Conservation (phyloP, 768 basidiomycete species). For the Chalciporus sphaerocephalus region DNA sequence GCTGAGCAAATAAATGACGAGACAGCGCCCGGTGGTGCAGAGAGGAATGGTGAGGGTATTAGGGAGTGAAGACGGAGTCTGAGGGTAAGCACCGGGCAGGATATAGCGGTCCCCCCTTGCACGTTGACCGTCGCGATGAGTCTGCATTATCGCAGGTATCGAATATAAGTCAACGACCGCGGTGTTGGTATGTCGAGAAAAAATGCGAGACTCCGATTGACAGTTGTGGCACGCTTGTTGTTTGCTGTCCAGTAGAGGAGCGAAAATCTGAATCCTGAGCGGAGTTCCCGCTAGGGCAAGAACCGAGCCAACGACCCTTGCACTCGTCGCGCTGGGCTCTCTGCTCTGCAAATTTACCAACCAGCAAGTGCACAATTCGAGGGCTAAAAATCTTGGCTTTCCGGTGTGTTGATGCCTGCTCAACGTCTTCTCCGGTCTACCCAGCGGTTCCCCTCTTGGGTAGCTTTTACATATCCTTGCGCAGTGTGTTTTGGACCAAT, state of each 20-base stretch:
- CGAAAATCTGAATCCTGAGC: constrained; percentile 15
- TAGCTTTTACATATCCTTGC: background rate
- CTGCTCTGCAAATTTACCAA: background rate
- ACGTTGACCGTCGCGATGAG: too few relatives aligned
- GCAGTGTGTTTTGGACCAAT: background rate
- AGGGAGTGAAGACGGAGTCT: too few relatives aligned
- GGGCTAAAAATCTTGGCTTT: background rate
- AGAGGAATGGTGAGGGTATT: too few relatives aligned
- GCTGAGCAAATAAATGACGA: too few relatives aligned
- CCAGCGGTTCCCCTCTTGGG: constrained; percentile 11
- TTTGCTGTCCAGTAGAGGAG: too few relatives aligned
- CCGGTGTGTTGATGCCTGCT: background rate
- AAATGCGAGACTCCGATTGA: too few relatives aligned
- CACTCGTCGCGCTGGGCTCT: background rate
- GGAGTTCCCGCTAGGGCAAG: constrained; percentile 15
- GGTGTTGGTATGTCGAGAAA: too few relatives aligned
- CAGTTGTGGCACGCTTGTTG: constrained; percentile 14
- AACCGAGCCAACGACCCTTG: background rate
- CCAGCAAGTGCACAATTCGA: constrained; percentile 11
- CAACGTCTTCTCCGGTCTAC: background rate
- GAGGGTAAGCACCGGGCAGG: too few relatives aligned
- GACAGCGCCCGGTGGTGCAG: too few relatives aligned
- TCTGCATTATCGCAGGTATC: too few relatives aligned
- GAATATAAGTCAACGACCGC: too few relatives aligned
- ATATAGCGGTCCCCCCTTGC: too few relatives aligned